Conservation (phyloP, 441 rosid genomes). For the Gossypium davidsonii region DNA sequence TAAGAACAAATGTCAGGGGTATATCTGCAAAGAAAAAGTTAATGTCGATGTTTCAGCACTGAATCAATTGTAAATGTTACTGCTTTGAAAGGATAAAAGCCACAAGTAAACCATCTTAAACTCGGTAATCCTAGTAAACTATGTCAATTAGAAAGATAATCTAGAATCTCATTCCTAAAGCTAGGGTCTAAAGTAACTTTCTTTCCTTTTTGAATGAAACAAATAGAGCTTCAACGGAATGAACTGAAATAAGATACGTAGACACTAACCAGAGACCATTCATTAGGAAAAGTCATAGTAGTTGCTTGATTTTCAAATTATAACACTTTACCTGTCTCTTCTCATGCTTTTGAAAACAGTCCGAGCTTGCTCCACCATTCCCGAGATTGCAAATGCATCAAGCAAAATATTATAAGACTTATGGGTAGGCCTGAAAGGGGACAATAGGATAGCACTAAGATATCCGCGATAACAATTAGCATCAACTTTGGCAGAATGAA, state of each 20-base stretch:
- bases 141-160: constrained; percentile 3
- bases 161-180: neutral
- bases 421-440: constrained; percentile 65
- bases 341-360: constrained; percentile 88
- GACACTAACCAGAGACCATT: neutral
- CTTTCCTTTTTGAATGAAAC: too few species aligned
- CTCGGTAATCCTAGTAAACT: neutral
- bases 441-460: constrained; percentile 7
- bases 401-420: constrained; percentile 90
- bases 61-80: neutral
- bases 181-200: neutral
- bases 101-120: too few species aligned
- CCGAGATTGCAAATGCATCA: constrained; percentile 86
- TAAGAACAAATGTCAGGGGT: constrained; percentile 79
- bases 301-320: constrained; percentile 4
- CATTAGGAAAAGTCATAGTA: neutral
- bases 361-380: constrained; percentile 94
- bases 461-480: neutral
- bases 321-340: constrained; percentile 64
- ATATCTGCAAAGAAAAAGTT: constrained; percentile 36
- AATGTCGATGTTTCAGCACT: neutral
- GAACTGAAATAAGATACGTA: constrained; percentile 6
- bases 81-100: neutral
- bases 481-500: neutral
- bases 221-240: neutral